Evolutionary conservation across 345 rosid genomes (phyloP).

Genomic region (Sonneratia caseolaris): DNA sequence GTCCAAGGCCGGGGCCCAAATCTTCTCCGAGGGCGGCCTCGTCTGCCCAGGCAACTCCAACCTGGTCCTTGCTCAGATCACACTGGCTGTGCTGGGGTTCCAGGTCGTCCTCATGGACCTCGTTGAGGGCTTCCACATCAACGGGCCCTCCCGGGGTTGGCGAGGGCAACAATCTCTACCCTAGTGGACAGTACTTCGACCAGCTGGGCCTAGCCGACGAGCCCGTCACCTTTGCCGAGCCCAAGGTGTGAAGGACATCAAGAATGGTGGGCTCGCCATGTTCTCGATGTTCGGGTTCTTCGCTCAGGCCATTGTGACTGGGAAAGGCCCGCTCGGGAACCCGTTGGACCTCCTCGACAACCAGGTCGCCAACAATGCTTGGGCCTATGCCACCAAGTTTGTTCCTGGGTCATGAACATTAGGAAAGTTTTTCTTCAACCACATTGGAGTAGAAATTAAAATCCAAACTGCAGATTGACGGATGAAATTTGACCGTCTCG

Average conservation of each 20-base stretch:
- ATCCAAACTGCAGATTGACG: neutral
- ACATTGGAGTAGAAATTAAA: neutral
- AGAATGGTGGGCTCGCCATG: conserved; percentile 92
- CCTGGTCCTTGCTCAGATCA: conserved; percentile 95
- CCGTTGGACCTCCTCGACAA: conserved; percentile 80
- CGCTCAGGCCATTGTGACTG: conserved; percentile 88
- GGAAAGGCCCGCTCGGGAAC: conserved; percentile 91
- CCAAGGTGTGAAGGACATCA: conserved; percentile 97
- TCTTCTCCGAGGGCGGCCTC: conserved; percentile 92
- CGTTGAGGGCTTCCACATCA: conserved; percentile 90
- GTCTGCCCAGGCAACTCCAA: conserved; percentile 97
- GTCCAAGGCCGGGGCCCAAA: conserved; percentile 98
- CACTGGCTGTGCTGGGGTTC: conserved; percentile 77
- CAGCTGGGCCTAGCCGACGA: conserved; percentile 87
- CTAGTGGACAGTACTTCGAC: conserved; percentile 82
- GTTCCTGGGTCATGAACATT: conserved; percentile 61
- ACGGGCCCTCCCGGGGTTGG: conserved; percentile 83
- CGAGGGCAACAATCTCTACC: conserved; percentile 88
- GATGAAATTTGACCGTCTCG: no score
- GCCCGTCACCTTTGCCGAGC: conserved; percentile 79
- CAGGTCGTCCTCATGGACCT: conserved; percentile 87
- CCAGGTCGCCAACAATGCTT: conserved; percentile 97
- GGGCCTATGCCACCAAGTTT: conserved; percentile 95
- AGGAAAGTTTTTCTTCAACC: neutral
- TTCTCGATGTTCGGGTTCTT: conserved; percentile 99